phyloP scores from a whole-genome alignment of 139 green algal species.

The Astrephomene gubernaculifera region DNA sequence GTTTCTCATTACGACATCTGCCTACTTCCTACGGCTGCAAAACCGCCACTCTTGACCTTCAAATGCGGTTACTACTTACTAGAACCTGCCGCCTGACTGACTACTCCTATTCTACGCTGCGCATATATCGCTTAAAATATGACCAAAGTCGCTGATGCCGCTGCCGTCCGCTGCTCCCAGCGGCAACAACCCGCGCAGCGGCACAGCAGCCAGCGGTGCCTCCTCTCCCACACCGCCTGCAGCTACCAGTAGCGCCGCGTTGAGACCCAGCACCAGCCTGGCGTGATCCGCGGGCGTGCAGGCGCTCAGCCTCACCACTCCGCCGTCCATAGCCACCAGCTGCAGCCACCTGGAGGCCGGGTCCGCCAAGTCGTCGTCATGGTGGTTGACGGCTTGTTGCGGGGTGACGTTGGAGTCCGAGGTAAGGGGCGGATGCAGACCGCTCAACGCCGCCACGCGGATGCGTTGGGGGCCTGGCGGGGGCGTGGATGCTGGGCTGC shows the following conservation, averaged over 20 bases:
- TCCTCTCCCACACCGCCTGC: background rate
- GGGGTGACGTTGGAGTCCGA: too few relatives aligned
- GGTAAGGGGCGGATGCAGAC: constrained; percentile 1
- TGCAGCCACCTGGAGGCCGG: constrained; percentile 15
- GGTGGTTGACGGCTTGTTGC: background rate
- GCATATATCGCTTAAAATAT: too few relatives aligned
- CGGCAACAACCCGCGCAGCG: background rate
- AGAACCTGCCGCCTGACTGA: too few relatives aligned
- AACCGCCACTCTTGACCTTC: too few relatives aligned
- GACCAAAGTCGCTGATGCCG: too few relatives aligned
- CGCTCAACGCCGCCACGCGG: constrained; percentile 13
- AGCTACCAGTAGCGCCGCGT: constrained; percentile 14
- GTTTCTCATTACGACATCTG: too few relatives aligned
- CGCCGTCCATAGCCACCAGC: constrained; percentile 29
- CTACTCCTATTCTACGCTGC: too few relatives aligned
- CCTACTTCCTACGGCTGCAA: too few relatives aligned
- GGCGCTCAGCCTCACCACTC: constrained; percentile 19
- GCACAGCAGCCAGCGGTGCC: background rate
- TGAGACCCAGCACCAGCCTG: constrained; percentile 19
- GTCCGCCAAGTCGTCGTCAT: constrained; percentile 3
- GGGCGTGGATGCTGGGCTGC: constrained; percentile 5
- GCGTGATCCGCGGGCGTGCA: constrained; percentile 31
- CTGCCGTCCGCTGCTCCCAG: background rate
- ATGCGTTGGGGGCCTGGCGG: background rate
- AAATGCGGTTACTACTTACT: too few relatives aligned